Percentiles rank a stretch among this genome's conserved stretches.
phyloP scores from a whole-genome alignment of 1,284 basidiomycete species.

The Cryptococcus floricola region DNA sequence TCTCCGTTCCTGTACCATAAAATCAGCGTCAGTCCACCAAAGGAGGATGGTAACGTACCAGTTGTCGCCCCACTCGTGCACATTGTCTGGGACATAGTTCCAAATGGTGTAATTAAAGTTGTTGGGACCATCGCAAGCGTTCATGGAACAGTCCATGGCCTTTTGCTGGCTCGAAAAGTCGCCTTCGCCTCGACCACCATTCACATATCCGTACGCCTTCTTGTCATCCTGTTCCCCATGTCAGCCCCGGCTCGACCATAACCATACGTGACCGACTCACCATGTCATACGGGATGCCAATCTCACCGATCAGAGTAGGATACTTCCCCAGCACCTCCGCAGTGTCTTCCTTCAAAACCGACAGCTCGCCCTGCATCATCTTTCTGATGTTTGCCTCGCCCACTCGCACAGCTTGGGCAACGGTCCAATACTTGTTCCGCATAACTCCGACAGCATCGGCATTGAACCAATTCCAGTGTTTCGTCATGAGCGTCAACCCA shows the following conservation, averaged over 20 bases:
- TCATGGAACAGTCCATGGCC: slow-evolving; percentile 87
- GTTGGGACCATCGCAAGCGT: slow-evolving; percentile 81
- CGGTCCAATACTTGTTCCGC: slow-evolving; percentile 73
- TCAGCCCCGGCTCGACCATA: neutral
- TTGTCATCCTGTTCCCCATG: slow-evolving; percentile 58
- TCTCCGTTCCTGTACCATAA: slow-evolving; percentile 68
- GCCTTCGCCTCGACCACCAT: slow-evolving; percentile 67
- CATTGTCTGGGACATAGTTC: slow-evolving; percentile 75
- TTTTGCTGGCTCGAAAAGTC: slow-evolving; percentile 76
- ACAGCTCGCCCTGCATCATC: slow-evolving; percentile 78
- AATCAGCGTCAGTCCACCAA: slow-evolving; percentile 1
- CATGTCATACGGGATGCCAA: slow-evolving; percentile 91
- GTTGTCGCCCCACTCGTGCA: slow-evolving; percentile 85
- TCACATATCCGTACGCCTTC: slow-evolving; percentile 75
- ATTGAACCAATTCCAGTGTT: slow-evolving; percentile 96
- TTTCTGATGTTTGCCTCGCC: slow-evolving; percentile 79
- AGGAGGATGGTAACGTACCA: slow-evolving; percentile 52
- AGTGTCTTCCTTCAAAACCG: slow-evolving; percentile 67
- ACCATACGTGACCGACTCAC: slow-evolving; percentile 19
- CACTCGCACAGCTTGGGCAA: slow-evolving; percentile 57
- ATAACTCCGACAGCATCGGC: slow-evolving; percentile 63
- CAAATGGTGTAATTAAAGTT: slow-evolving; percentile 80
- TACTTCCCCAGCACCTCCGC: slow-evolving; percentile 59
- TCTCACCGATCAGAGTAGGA: slow-evolving; percentile 92
- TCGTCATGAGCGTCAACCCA: slow-evolving; percentile 67